Evolutionary conservation across 441 rosid species (phyloP), one percentile per base, ranked within the genome.

Genomic region (Manihot esculenta): DNA sequence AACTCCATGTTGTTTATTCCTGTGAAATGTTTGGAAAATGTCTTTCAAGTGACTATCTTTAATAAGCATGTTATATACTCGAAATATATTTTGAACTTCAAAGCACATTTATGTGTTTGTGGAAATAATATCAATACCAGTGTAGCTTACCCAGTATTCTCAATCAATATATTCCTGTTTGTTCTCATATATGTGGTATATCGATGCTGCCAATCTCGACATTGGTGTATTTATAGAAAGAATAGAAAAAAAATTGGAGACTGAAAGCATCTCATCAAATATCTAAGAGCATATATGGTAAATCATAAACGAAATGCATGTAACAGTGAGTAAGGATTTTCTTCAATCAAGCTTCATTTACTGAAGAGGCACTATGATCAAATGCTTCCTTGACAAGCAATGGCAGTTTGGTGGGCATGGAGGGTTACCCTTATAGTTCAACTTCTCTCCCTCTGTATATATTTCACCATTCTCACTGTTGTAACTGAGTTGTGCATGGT

Each of bases 1-100:
- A 44, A 10, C 64, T 64, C 14, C 23, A 24, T 68, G 70, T 70
- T 61, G 53, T 27, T 26, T 18, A 47, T 45, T 68, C 23, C 23
- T 7, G 24, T 18, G 23, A 53, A 41, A 23, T 58, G 18, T 69
- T 27, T 45, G 61, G 70, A 49, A 49, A 47, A 64, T 53, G 49
- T n/a, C 24, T 15, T 54, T 68, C 17, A 54, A 10, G 51, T 68
- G 21, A 15, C 15, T 10, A 56, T 24, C 23, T 41, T 3, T 47
- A 17, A 26, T 48, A 48, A 63, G 48, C 30, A 33, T 33, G 27
- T 51, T n/a, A 51, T 17, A n/a, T 17, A 15, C 30, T 44, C 23
- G 21, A 2, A 23, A 20, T 49, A 41, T 49, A 49, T 33, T 66
- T 33, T 66, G 59, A 11, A 18, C 17, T 53, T 53, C 21, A 7